phyloP scores from a whole-genome alignment of 495 filamentous ascomycete genomes.

The Penicillium psychrofluorescens region DNA sequence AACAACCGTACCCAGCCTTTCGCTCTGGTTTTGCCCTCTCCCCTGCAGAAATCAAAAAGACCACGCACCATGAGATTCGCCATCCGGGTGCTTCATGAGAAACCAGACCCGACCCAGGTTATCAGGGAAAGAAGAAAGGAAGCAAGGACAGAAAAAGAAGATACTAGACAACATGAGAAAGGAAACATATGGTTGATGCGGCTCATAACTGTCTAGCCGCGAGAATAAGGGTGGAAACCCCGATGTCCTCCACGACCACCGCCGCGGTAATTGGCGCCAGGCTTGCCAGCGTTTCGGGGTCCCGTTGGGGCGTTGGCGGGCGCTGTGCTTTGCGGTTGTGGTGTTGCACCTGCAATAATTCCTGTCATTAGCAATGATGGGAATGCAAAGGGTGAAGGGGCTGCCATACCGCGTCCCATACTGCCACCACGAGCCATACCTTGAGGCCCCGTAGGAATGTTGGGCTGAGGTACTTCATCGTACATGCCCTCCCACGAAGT shows the following conservation, averaged over 20 bases:
- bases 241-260: constrained; percentile 73
- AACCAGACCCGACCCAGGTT: too few species aligned
- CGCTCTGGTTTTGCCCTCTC: too few species aligned
- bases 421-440: constrained; percentile 42
- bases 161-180: neutral
- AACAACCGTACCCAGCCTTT: too few species aligned
- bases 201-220: constrained; percentile 15
- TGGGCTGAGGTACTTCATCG: constrained; percentile 90
- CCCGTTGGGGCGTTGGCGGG: constrained; percentile 94
- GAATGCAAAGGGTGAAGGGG: neutral
- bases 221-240: constrained; percentile 76
- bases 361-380: constrained; percentile 8
- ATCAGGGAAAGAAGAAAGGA: too few species aligned
- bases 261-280: constrained; percentile 90
- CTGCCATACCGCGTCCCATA: constrained; percentile 43
- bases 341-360: constrained; percentile 27
- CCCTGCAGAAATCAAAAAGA: too few species aligned
- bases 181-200: constrained; percentile 1
- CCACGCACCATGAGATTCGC: too few species aligned
- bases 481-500: constrained; percentile 99
- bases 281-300: constrained; percentile 90
- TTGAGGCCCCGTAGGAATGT: constrained; percentile 48
- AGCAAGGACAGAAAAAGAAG: neutral
- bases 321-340: constrained; percentile 61
- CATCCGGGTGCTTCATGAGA: too few species aligned